Conservation (phyloP, 2,329 filamentous ascomycete genomes). For the Fusarium buxicola region DNA sequence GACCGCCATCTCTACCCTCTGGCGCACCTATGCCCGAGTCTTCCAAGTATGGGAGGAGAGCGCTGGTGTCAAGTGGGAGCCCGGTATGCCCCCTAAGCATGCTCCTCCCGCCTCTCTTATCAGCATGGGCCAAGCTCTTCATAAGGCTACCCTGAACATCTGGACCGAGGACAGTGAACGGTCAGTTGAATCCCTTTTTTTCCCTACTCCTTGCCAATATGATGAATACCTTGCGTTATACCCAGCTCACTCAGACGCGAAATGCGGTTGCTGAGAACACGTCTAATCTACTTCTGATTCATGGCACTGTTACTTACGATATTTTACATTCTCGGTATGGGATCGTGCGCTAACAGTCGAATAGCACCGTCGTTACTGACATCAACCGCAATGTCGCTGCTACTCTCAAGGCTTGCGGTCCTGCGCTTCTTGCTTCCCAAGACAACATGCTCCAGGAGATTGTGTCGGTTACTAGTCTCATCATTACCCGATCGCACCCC, state of each 20-base stretch:
- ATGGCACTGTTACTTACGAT: constrained; percentile 43
- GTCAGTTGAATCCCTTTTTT: constrained; percentile 69
- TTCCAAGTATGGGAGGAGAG: constrained; percentile 86
- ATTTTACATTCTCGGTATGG: constrained; percentile 34
- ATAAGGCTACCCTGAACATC: constrained; percentile 83
- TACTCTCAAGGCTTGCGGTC: constrained; percentile 90
- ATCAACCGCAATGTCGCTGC: constrained; percentile 94
- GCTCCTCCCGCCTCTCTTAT: constrained; percentile 82
- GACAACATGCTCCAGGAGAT: constrained; percentile 77
- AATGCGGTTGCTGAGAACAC: constrained; percentile 91
- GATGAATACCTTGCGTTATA: constrained; percentile 94
- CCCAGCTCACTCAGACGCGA: constrained; percentile 99
- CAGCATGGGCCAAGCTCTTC: constrained; percentile 87
- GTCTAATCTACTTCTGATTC: constrained; percentile 57
- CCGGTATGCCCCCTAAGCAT: constrained; percentile 85
- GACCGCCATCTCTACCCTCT: constrained; percentile 89
- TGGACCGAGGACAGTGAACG: constrained; percentile 94
- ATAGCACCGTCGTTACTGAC: constrained; percentile 87
- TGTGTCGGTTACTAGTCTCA: constrained; percentile 77
- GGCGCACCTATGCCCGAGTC: constrained; percentile 92
- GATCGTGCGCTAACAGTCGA: constrained; percentile 55
- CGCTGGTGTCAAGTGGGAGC: constrained; percentile 84
- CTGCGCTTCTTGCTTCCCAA: constrained; percentile 81
- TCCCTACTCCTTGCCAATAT: constrained; percentile 58
- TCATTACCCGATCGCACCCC: constrained; percentile 90